Percentiles rank a stretch among this genome's conserved stretches.
These are phyloP conservation scores for Dothidotthia symphoricarpi DNA, from an alignment of 2,329 filamentous ascomycete genomes.

Conservation along the genomic window DNA sequence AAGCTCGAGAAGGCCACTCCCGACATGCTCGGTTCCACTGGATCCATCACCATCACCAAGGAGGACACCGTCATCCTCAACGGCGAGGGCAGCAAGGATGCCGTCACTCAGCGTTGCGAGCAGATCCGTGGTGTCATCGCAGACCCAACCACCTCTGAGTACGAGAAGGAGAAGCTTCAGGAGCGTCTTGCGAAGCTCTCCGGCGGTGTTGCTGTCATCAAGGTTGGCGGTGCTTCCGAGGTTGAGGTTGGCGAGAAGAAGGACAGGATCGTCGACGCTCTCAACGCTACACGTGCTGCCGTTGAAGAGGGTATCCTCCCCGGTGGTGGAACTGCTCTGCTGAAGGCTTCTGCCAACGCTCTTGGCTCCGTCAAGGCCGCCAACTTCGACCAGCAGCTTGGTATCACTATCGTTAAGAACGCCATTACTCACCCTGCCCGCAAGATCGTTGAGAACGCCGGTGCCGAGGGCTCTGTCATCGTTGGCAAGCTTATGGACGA, in stretches of 20 bases:
- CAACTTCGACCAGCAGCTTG: conserved; percentile 99
- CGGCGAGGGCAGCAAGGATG: conserved; percentile 92
- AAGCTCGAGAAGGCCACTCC: conserved; percentile 98
- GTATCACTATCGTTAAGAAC: conserved; percentile 95
- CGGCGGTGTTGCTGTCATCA: conserved; percentile 98
- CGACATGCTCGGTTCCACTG: conserved; percentile 94
- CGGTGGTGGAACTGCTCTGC: conserved; percentile 94
- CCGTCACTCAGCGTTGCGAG: conserved; percentile 92
- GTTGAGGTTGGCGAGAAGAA: conserved; percentile 99
- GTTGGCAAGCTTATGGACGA: conserved; percentile 98
- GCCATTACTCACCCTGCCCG: conserved; percentile 94
- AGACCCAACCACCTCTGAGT: conserved; percentile 92
- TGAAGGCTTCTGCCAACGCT: conserved; percentile 93
- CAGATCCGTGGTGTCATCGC: conserved; percentile 97
- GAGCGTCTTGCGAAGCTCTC: conserved; percentile 99
- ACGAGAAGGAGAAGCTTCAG: conserved; percentile 99
- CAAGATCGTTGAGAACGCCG: conserved; percentile 96
- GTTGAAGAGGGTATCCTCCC: conserved; percentile 99
- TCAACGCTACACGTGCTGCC: conserved; percentile 96
- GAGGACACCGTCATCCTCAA: conserved; percentile 99
- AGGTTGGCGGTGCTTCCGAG: conserved; percentile 95
- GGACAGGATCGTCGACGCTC: conserved; percentile 96
- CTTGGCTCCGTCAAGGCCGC: conserved; percentile 76
- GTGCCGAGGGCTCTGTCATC: conserved; percentile 90
- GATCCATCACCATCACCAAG: conserved; percentile 99